A percentile compares a stretch with the other conserved stretches of the same genome.
phyloP scores from a whole-genome alignment of 192 early-diverging fungal species.

The Linnemannia schmuckeri region DNA sequence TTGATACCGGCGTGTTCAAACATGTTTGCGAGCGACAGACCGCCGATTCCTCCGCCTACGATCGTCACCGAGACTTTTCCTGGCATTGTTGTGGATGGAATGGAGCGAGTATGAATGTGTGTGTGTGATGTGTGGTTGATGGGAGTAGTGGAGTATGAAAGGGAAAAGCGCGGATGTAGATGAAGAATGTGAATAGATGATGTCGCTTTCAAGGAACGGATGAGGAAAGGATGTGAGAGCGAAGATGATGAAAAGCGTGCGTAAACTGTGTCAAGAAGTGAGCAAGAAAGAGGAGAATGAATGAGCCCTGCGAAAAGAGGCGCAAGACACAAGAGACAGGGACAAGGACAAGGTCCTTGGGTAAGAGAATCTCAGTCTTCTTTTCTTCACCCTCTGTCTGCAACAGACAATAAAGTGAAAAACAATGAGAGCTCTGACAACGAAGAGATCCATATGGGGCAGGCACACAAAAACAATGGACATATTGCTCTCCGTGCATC shows the following conservation, averaged over 20 bases:
- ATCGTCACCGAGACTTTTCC: conserved; percentile 46
- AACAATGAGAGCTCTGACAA: not conserved
- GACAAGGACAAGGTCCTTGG: not conserved
- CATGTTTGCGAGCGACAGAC: conserved; percentile 41
- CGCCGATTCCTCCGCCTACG: conserved; percentile 32
- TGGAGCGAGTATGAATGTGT: not conserved
- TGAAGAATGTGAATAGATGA: not conserved
- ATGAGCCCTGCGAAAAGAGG: not conserved
- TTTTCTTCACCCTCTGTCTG: not conserved
- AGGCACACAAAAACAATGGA: too few species aligned
- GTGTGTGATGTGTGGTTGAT: not conserved
- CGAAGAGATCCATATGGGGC: not conserved
- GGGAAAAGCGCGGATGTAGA: not conserved
- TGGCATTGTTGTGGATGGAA: conserved; percentile 9
- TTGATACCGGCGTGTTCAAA: conserved; percentile 57
- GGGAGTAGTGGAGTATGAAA: not conserved
- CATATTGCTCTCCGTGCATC: not conserved
- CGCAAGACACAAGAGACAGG: not conserved
- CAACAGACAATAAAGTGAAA: not conserved
- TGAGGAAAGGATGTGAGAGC: not conserved
- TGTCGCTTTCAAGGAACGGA: not conserved
- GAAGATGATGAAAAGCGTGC: too few species aligned
- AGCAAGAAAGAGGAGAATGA: not conserved
- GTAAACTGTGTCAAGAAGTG: not conserved
- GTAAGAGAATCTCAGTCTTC: not conserved